Evolutionary conservation across 1,284 basidiomycete genomes (phyloP), one percentile per base, ranked within the genome.

Genomic region (Ustanciosporium gigantosporum): DNA sequence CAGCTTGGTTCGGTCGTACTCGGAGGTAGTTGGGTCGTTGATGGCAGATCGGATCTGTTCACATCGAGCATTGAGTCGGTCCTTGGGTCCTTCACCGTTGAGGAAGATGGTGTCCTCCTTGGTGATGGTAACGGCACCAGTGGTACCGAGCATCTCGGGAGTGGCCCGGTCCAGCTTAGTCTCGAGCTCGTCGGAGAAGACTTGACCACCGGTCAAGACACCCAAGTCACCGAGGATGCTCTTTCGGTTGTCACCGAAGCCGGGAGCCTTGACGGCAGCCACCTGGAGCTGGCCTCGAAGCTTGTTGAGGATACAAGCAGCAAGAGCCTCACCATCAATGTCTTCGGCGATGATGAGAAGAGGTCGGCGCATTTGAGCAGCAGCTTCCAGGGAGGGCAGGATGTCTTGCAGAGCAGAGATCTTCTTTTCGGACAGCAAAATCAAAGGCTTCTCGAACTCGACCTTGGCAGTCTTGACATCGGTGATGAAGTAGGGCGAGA

Each of bases 191-290:
- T 97, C 93, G 35, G 91, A 91, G 84, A 97, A 96, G 81, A 97
- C 93, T 56, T 90, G 92, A 66, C 92, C 91, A 50, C 94, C 94
- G 13, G 93, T 96, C 69, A 98, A 86, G 82, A 97, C 95, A 58
- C 90, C 92, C 56, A 97, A 84, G 78, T 97, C 94, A 53, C 94
- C 94, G 42, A 97, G 88, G 81, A 96, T 91, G 59, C 87, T 89
- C 83, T 96, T 98, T 81, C 94, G 88, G 87, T 97, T 97, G 82
- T 97, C 94, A 79, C 94, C 94, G 79, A 98, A 97, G 52, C 94
- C 92, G 57, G 94, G 94, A 14, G 94, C 93, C 83, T 97, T 96
- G 81, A 96, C 87, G 42, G 91, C 92, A 56, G 83, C 87, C 60
- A 96, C 91, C 78, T 89, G 87, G 67, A 97, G 86, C 80, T 96